A percentile compares a stretch with the other conserved stretches of the same genome.
These are phyloP conservation scores for Elaeis oleifera DNA, from an alignment of 202 grass and related monocot species.

Conservation along the genomic window DNA sequence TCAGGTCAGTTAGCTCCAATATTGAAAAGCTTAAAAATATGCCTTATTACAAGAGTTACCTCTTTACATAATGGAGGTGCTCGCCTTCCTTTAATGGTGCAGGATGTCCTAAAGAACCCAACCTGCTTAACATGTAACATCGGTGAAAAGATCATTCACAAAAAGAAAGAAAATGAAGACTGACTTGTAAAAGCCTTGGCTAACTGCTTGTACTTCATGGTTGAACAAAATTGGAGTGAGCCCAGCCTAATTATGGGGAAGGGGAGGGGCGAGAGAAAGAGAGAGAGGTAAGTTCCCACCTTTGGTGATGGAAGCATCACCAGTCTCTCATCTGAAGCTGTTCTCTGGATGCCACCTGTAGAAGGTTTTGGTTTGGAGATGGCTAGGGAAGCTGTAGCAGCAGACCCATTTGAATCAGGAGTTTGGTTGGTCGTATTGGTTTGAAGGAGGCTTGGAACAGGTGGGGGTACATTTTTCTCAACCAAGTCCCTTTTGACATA, in stretches of 20 bases:
- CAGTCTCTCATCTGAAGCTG: constrained; percentile 23
- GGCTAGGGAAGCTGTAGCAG: constrained; percentile 1
- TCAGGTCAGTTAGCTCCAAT: not conserved
- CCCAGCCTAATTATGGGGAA: too few relatives aligned
- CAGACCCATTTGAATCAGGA: constrained; percentile 21
- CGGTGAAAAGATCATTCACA: not conserved
- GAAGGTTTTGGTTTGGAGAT: constrained; percentile 11
- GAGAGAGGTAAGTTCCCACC: not conserved
- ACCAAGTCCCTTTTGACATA: constrained; percentile 19
- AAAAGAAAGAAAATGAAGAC: not conserved
- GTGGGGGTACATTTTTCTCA: constrained; percentile 8
- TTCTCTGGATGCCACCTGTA: constrained; percentile 18
- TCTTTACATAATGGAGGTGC: constrained; percentile 24
- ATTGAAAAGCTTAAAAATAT: not conserved
- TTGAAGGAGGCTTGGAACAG: not conserved
- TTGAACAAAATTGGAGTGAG: too few relatives aligned
- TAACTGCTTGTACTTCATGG: too few relatives aligned
- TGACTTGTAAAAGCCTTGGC: too few relatives aligned
- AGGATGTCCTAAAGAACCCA: constrained; percentile 18
- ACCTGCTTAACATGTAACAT: constrained; percentile 11
- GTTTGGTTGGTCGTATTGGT: constrained; percentile 1
- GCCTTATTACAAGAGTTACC: not conserved
- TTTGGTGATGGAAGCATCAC: constrained; percentile 20
- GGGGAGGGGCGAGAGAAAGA: too few relatives aligned
- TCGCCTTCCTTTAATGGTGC: constrained; percentile 25